These are phyloP conservation scores for Annulohypoxylon maeteangense DNA, from an alignment of 495 filamentous ascomycete genomes.

Conservation along the genomic window DNA sequence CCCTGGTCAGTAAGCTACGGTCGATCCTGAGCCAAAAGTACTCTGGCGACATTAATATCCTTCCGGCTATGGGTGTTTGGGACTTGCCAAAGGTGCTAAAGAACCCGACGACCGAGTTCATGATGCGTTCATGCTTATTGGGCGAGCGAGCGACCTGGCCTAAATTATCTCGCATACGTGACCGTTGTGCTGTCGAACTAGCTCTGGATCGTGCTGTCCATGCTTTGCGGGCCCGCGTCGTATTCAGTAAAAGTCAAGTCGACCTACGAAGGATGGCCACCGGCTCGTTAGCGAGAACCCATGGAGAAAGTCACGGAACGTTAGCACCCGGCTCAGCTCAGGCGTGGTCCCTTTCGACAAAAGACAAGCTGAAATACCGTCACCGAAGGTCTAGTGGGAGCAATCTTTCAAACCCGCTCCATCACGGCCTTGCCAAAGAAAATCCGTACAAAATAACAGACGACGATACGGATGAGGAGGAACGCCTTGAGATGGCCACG, in stretches of 20 bases:
- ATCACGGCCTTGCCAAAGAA: constrained; percentile 22
- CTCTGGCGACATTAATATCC: constrained; percentile 94
- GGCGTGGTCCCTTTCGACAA: background rate
- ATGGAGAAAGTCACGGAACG: constrained; percentile 12
- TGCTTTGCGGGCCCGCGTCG: constrained; percentile 75
- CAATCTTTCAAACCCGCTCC: constrained; percentile 26
- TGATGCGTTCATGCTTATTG: constrained; percentile 76
- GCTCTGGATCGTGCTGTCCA: constrained; percentile 87
- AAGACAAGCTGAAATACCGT: constrained; percentile 35
- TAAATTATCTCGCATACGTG: constrained; percentile 80
- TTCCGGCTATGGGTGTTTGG: constrained; percentile 78
- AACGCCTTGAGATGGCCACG: constrained; percentile 53
- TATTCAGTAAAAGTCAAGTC: constrained; percentile 79
- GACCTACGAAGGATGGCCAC: constrained; percentile 64
- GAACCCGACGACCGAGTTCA: constrained; percentile 92
- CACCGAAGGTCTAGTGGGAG: constrained; percentile 46
- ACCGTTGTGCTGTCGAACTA: constrained; percentile 86
- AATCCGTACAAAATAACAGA: constrained; percentile 47
- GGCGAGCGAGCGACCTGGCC: constrained; percentile 94
- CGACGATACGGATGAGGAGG: constrained; percentile 55
- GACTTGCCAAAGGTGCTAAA: constrained; percentile 81
- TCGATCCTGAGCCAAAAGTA: constrained; percentile 91
- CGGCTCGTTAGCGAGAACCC: constrained; percentile 26
- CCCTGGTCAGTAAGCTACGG: constrained; percentile 77
- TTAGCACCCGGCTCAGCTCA: constrained; percentile 17